Evolutionary conservation across 495 filamentous ascomycete species (phyloP).

Genomic region (Cairneyella variabilis): DNA sequence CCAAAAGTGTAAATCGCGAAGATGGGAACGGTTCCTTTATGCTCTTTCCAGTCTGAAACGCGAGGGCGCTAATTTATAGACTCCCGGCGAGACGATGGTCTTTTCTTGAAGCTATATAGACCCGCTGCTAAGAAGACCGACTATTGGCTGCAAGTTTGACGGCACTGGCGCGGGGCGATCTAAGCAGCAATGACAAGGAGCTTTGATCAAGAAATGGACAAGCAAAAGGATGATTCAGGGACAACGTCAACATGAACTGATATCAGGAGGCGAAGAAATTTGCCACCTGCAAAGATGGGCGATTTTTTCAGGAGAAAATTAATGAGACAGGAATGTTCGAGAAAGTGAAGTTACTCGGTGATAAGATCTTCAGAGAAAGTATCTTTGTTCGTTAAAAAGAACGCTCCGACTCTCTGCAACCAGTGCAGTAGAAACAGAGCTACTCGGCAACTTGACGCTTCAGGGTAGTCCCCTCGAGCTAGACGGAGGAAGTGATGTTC

Average conservation of each 20-base stretch:
- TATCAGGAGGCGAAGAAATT: not conserved
- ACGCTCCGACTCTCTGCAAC: not conserved
- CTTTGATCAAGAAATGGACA: not conserved
- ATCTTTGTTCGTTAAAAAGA: not conserved
- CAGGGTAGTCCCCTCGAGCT: constrained; percentile 7
- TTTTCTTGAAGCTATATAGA: constrained; percentile 5
- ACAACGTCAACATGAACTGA: constrained; percentile 1
- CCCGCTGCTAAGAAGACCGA: too few relatives aligned
- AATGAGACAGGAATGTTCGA: not conserved
- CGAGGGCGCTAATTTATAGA: constrained; percentile 20
- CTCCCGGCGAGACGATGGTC: constrained; percentile 8
- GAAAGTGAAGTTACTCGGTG: constrained; percentile 9
- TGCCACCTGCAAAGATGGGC: constrained; percentile 10
- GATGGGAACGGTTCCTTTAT: constrained; percentile 8
- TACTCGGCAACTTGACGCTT: constrained; percentile 11
- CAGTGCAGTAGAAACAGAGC: not conserved
- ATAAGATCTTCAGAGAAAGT: constrained; percentile 13
- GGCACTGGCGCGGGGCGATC: not conserved
- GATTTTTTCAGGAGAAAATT: not conserved
- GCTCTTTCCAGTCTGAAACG: constrained; percentile 7
- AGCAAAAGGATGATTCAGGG: not conserved
- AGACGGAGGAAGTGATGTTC: not conserved
- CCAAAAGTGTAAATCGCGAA: not conserved
- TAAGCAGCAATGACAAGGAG: not conserved
- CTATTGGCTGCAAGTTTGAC: constrained; percentile 8